Conservation (phyloP, 176 grass and related monocot genomes). For the Eremochloa ophiuroides region DNA sequence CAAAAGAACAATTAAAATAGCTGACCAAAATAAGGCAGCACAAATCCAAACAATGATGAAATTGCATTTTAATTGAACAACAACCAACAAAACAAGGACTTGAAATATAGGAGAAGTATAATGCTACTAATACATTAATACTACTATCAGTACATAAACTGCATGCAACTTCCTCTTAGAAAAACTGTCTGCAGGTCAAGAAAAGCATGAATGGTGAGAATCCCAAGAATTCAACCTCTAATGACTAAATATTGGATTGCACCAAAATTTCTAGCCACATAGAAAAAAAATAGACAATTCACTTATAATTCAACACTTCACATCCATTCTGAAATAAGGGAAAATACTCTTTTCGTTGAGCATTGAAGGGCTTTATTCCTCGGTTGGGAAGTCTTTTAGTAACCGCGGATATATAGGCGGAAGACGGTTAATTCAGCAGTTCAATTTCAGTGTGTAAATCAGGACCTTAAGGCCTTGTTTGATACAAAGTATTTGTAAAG, state of each 20-base stretch:
- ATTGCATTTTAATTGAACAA: too few species aligned
- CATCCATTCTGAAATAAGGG: too few species aligned
- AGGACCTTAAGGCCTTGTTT: neutral
- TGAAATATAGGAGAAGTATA: too few species aligned
- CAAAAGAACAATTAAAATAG: too few species aligned
- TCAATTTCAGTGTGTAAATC: neutral
- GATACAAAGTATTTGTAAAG: too few species aligned
- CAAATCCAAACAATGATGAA: too few species aligned
- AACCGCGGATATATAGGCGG: neutral
- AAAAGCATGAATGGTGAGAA: neutral
- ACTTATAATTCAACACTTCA: neutral
- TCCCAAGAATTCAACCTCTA: neutral
- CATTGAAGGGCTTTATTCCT: too few species aligned
- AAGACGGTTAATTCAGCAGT: neutral
- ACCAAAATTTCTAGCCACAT: neutral
- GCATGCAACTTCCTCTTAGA: neutral
- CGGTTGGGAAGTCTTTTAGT: neutral
- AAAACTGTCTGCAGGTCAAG: neutral
- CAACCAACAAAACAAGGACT: too few species aligned
- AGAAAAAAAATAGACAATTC: neutral
- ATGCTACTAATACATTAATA: neutral
- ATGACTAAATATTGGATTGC: neutral
- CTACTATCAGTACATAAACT: neutral
- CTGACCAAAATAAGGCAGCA: too few species aligned
- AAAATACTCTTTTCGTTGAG: too few species aligned